These are phyloP conservation scores for Phytophthora ramorum DNA, from an alignment of 352 stramenopile genomes.

Conservation along the genomic window DNA sequence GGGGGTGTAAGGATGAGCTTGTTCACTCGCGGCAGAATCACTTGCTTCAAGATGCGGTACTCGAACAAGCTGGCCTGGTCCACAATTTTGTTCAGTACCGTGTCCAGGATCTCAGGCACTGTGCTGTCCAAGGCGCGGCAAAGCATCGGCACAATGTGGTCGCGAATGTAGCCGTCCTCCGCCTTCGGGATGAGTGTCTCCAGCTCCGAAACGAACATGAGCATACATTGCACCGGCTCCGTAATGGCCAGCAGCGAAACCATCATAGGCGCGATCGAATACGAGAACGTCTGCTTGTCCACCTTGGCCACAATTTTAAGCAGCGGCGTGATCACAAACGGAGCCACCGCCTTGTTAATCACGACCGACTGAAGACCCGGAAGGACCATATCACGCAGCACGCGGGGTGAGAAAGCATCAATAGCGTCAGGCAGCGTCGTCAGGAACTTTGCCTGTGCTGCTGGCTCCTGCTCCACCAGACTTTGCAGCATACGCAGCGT, in stretches of 20 bases:
- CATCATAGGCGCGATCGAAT: slow-evolving; percentile 85
- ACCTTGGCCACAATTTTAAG: slow-evolving; percentile 90
- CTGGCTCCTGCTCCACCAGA: slow-evolving; percentile 84
- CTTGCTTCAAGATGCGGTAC: slow-evolving; percentile 89
- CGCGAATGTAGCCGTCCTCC: slow-evolving; percentile 89
- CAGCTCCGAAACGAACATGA: slow-evolving; percentile 90
- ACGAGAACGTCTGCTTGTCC: slow-evolving; percentile 85
- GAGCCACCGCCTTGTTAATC: slow-evolving; percentile 88
- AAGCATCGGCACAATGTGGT: slow-evolving; percentile 90
- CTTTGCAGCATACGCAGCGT: slow-evolving; percentile 82
- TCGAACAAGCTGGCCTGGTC: slow-evolving; percentile 89
- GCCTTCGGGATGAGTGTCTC: slow-evolving; percentile 86
- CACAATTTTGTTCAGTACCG: slow-evolving; percentile 89
- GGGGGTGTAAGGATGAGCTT: slow-evolving; percentile 87
- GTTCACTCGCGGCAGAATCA: slow-evolving; percentile 87
- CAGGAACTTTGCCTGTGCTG: slow-evolving; percentile 84
- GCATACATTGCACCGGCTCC: slow-evolving; percentile 91
- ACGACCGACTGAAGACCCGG: slow-evolving; percentile 78
- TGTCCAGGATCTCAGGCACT: slow-evolving; percentile 87
- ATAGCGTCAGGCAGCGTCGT: slow-evolving; percentile 75
- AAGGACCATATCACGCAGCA: slow-evolving; percentile 88
- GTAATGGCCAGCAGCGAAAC: slow-evolving; percentile 79
- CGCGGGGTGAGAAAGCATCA: slow-evolving; percentile 77
- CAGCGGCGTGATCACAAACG: slow-evolving; percentile 89
- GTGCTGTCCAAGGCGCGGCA: slow-evolving; percentile 85